A percentile compares a stretch with the other conserved stretches of the same genome.
Conservation (phyloP, 129 eudicot species). For the Erigeron canadensis region DNA sequence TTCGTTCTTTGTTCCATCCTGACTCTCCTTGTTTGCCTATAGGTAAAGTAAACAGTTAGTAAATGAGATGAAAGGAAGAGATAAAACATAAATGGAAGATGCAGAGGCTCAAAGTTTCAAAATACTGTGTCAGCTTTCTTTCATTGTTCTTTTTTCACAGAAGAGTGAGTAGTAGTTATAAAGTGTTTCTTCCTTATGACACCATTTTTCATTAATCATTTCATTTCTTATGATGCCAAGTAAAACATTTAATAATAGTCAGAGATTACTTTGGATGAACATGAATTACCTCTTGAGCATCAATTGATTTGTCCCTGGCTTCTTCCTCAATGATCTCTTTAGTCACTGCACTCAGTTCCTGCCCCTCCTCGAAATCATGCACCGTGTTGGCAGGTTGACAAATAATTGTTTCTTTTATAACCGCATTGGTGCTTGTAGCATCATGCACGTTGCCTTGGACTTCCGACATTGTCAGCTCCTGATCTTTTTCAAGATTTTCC, state of each 20-base stretch:
- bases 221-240: not conserved
- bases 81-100: not conserved
- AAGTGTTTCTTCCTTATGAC: too few relatives aligned
- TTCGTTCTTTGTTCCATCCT: not conserved
- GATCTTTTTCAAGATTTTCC: not conserved
- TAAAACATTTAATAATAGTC: conserved; percentile 7
- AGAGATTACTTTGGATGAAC: conserved; percentile 5
- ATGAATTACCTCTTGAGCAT: conserved; percentile 31
- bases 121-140: not conserved
- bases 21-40: not conserved
- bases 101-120: not conserved
- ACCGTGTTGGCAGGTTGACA: not conserved
- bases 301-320: conserved; percentile 12
- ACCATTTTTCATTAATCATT: too few relatives aligned
- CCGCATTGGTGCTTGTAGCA: conserved; percentile 18
- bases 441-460: not conserved
- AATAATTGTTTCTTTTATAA: conserved; percentile 13
- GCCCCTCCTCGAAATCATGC: conserved; percentile 16
- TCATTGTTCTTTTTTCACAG: too few relatives aligned
- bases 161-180: too few relatives aligned
- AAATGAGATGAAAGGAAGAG: not conserved
- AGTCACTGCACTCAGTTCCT: not conserved
- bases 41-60: not conserved
- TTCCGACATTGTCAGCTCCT: conserved; percentile 14
- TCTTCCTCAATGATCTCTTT: conserved; percentile 23